Conservation (phyloP, 495 filamentous ascomycete species). For the Niebla homalea region DNA sequence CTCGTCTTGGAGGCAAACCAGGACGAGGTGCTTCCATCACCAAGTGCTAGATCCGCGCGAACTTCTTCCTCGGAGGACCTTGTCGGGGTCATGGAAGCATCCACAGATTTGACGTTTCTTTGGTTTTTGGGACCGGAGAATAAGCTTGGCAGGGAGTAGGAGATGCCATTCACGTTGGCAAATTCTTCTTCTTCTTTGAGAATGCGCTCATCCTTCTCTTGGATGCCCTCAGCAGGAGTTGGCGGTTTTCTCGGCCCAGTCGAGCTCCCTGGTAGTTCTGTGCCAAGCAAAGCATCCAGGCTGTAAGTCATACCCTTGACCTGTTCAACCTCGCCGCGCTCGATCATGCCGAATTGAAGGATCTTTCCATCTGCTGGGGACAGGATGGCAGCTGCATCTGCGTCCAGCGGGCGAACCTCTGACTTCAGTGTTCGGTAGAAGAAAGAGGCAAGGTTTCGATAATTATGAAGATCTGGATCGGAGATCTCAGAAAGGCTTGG, state of each 20-base stretch:
- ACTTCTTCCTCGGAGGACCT: slow-evolving; percentile 66
- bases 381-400: slow-evolving; percentile 61
- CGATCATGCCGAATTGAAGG: slow-evolving; percentile 83
- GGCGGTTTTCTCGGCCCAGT: slow-evolving; percentile 6
- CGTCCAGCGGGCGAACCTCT: slow-evolving; percentile 74
- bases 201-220: slow-evolving; percentile 39
- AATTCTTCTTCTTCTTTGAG: slow-evolving; percentile 80
- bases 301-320: slow-evolving; percentile 98
- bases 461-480: slow-evolving; percentile 74
- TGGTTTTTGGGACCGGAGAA: slow-evolving; percentile 53
- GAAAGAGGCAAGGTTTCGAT: slow-evolving; percentile 88
- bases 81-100: slow-evolving; percentile 54
- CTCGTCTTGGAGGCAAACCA: slow-evolving; percentile 63
- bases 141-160: slow-evolving; percentile 82
- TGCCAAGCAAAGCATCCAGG: slow-evolving; percentile 79
- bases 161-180: slow-evolving; percentile 89
- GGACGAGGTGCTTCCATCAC: slow-evolving; percentile 38
- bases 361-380: slow-evolving; percentile 83
- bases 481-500: slow-evolving; percentile 64
- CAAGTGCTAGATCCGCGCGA: slow-evolving; percentile 64
- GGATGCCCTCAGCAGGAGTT: not conserved
- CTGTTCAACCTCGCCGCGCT: slow-evolving; percentile 91
- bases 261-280: slow-evolving; percentile 29
- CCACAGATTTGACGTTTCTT: slow-evolving; percentile 24
- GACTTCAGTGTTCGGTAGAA: slow-evolving; percentile 93